phyloP scores from a whole-genome alignment of 805 yeast genomes.

The Babjeviella inositovora region DNA sequence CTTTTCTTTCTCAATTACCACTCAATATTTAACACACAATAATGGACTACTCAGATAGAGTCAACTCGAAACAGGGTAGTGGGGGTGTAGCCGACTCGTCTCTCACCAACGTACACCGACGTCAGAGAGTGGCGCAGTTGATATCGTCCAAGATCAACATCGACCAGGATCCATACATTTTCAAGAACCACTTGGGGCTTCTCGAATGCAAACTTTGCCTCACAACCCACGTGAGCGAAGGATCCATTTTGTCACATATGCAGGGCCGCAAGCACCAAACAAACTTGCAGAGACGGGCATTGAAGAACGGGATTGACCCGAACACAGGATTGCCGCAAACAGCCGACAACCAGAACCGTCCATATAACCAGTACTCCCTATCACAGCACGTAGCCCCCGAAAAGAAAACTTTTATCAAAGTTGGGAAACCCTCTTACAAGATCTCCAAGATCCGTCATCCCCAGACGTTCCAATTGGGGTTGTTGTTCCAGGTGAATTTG shows the following conservation, averaged over 20 bases:
- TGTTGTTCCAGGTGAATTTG: conserved; percentile 43
- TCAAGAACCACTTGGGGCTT: conserved; percentile 69
- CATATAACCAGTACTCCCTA: conserved; percentile 6
- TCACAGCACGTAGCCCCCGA: conserved; percentile 15
- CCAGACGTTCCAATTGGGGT: conserved; percentile 38
- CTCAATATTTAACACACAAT: no score
- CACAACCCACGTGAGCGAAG: conserved; percentile 68
- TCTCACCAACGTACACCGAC: no score
- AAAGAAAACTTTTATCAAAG: conserved; percentile 34
- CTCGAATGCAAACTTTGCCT: conserved; percentile 75
- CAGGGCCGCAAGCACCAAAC: conserved; percentile 73
- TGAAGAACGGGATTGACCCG: conserved; percentile 8
- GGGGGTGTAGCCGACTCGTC: no score
- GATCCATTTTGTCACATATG: conserved; percentile 71
- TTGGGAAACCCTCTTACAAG: conserved; percentile 63
- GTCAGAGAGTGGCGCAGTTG: no score
- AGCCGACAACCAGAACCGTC: conserved; percentile 4
- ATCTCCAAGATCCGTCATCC: conserved; percentile 57
- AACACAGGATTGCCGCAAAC: conserved; percentile 1
- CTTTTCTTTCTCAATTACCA: no score
- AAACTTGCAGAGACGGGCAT: conserved; percentile 47
- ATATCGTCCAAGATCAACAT: conserved; percentile 26
- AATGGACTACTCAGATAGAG: background rate
- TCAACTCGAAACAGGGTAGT: no score
- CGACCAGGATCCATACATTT: conserved; percentile 69